These are phyloP conservation scores for Leishmania guyanensis DNA, from an alignment of 208 protist species.

Conservation along the genomic window DNA sequence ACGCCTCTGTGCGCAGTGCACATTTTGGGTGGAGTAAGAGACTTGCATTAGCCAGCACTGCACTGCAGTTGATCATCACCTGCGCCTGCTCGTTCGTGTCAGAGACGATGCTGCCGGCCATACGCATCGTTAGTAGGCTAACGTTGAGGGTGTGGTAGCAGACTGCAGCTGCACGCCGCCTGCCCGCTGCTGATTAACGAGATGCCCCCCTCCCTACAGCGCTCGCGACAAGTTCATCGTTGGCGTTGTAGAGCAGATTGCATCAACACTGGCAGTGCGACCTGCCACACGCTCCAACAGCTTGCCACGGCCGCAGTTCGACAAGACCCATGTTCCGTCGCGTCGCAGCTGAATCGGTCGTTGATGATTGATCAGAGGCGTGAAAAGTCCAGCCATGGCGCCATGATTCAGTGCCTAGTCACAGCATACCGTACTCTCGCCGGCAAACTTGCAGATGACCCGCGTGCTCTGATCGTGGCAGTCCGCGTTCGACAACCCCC, in stretches of 20 bases:
- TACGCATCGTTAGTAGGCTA: constrained; percentile 95
- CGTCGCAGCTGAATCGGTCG: constrained; percentile 71
- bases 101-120: constrained; percentile 98
- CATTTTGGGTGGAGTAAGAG: constrained; percentile 89
- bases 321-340: constrained; percentile 97
- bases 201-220: constrained; percentile 94
- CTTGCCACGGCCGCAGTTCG: constrained; percentile 98
- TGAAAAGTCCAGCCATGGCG: constrained; percentile 81
- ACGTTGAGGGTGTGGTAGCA: constrained; percentile 56
- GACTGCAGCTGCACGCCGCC: constrained; percentile 94
- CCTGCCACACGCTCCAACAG: constrained; percentile 80
- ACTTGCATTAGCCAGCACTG: constrained; percentile 66
- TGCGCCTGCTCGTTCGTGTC: constrained; percentile 97
- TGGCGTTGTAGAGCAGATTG: constrained; percentile 78
- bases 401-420: constrained; percentile 90
- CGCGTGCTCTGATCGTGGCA: constrained; percentile 98
- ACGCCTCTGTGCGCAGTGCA: constrained; percentile 97
- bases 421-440: constrained; percentile 93
- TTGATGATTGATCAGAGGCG: constrained; percentile 45
- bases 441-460: constrained; percentile 99
- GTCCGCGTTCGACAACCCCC: constrained; percentile 79
- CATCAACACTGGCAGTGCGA: constrained; percentile 89
- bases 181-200: constrained; percentile 96
- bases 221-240: constrained; percentile 96
- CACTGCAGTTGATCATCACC: constrained; percentile 92